Evolutionary conservation across 805 yeast species (phyloP).

Genomic region (Kregervanrija pseudodelftensis): DNA sequence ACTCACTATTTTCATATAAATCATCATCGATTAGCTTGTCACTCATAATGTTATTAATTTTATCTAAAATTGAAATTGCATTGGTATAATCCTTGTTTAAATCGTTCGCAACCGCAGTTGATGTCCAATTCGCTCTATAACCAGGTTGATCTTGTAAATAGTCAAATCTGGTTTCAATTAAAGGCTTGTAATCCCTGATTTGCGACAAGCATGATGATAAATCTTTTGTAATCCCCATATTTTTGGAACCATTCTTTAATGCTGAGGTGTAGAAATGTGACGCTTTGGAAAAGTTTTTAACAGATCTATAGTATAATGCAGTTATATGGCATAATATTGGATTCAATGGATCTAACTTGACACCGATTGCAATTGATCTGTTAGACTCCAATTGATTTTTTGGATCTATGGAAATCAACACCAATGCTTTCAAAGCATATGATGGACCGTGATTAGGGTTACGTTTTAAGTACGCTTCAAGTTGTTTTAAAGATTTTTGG

Average conservation of each 20-base stretch:
- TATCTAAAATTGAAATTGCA: slow-evolving; percentile 64
- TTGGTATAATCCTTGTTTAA: slow-evolving; percentile 57
- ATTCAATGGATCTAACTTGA: slow-evolving; percentile 50
- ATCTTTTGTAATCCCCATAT: slow-evolving; percentile 75
- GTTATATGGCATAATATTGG: slow-evolving; percentile 78
- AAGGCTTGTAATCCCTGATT: slow-evolving; percentile 59
- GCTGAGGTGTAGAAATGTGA: slow-evolving; percentile 72
- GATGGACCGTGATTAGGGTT: slow-evolving; percentile 73
- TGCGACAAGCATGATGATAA: slow-evolving; percentile 76
- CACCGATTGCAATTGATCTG: slow-evolving; percentile 51
- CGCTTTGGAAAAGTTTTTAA: slow-evolving; percentile 67
- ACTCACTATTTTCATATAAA: slow-evolving; percentile 73
- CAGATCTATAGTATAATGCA: slow-evolving; percentile 73
- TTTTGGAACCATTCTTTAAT: slow-evolving; percentile 67
- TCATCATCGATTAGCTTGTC: slow-evolving; percentile 64
- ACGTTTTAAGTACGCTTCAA: slow-evolving; percentile 72
- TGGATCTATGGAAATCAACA: slow-evolving; percentile 43
- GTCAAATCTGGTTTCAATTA: slow-evolving; percentile 56
- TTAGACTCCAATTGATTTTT: slow-evolving; percentile 56
- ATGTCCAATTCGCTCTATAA: slow-evolving; percentile 86
- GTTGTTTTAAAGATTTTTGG: slow-evolving; percentile 71
- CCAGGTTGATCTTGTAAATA: slow-evolving; percentile 72
- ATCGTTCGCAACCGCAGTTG: slow-evolving; percentile 79
- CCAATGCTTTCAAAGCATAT: slow-evolving; percentile 76
- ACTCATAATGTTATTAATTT: slow-evolving; percentile 68